phyloP scores from a whole-genome alignment of 768 basidiomycete species.

The Sutorius australiensis region DNA sequence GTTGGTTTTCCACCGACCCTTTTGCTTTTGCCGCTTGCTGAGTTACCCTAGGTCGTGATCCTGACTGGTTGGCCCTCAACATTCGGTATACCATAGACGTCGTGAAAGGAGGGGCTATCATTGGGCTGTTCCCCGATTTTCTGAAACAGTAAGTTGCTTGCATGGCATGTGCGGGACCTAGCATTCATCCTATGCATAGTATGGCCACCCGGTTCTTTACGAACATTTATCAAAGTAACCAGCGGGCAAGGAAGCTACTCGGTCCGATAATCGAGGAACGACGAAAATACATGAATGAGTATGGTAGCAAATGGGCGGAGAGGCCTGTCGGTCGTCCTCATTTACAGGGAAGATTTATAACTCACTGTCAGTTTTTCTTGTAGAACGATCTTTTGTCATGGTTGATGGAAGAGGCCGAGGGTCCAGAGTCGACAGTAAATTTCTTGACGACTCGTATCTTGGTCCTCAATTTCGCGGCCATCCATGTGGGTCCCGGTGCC shows the following conservation, averaged over 20 bases:
- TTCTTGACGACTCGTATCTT: conserved; percentile 19
- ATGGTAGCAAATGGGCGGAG: conserved; percentile 25
- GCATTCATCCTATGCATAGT: neutral
- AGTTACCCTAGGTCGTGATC: conserved; percentile 35
- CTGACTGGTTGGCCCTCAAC: conserved; percentile 33
- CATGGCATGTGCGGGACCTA: neutral
- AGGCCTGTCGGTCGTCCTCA: conserved; percentile 26
- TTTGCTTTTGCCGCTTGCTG: neutral
- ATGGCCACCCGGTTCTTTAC: conserved; percentile 9
- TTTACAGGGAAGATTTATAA: neutral
- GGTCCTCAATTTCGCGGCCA: neutral
- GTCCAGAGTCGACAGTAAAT: conserved; percentile 11
- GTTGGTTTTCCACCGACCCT: conserved; percentile 18
- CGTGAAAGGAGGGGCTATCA: conserved; percentile 9
- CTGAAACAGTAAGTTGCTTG: neutral
- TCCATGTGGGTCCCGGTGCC: neutral
- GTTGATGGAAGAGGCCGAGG: conserved; percentile 26
- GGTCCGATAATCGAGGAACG: conserved; percentile 32
- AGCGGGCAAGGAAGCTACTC: conserved; percentile 14
- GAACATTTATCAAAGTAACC: neutral
- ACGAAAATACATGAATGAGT: conserved; percentile 14
- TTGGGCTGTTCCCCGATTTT: conserved; percentile 29
- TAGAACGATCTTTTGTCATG: conserved; percentile 34
- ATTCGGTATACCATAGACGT: conserved; percentile 31
- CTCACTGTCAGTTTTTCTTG: neutral